Conservation (phyloP, 164 flowering plant species). For the Tetrastigma voinierianum region DNA sequence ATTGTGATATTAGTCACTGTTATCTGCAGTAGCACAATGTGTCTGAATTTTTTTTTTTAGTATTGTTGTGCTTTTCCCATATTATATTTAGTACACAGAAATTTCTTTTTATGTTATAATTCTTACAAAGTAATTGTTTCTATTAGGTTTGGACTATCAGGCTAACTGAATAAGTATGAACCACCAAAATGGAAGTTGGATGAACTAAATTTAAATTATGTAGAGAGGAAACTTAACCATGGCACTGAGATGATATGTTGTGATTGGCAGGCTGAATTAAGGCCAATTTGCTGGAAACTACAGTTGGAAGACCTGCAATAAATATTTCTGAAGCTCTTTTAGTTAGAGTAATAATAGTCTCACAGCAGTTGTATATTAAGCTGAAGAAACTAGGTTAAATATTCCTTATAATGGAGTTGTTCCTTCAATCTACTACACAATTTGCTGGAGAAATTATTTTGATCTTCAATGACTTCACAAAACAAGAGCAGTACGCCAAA, state of each 20-base stretch:
- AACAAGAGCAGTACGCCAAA: too few relatives aligned
- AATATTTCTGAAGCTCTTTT: slow-evolving; percentile 2
- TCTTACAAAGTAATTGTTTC: too few relatives aligned
- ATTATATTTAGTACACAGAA: too few relatives aligned
- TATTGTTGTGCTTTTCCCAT: neutral
- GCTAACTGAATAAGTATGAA: too few relatives aligned
- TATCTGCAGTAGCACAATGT: too few relatives aligned
- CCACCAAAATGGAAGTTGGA: too few relatives aligned
- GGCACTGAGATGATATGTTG: neutral
- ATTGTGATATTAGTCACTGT: too few relatives aligned
- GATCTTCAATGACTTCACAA: too few relatives aligned
- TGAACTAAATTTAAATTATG: neutral
- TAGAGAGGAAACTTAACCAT: neutral
- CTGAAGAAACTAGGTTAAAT: neutral
- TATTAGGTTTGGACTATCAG: slow-evolving; percentile 2
- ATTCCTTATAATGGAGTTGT: too few relatives aligned
- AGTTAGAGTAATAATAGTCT: neutral
- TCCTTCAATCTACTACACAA: neutral
- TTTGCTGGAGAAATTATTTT: too few relatives aligned
- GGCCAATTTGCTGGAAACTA: slow-evolving; percentile 64
- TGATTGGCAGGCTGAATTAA: slow-evolving; percentile 59
- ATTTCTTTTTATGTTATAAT: too few relatives aligned
- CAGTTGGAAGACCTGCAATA: slow-evolving; percentile 35
- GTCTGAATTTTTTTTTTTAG: too few relatives aligned
- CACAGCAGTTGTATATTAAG: neutral